Evolutionary conservation across 1,284 basidiomycete species (phyloP).

Genomic region (Trichosporon sp.): DNA sequence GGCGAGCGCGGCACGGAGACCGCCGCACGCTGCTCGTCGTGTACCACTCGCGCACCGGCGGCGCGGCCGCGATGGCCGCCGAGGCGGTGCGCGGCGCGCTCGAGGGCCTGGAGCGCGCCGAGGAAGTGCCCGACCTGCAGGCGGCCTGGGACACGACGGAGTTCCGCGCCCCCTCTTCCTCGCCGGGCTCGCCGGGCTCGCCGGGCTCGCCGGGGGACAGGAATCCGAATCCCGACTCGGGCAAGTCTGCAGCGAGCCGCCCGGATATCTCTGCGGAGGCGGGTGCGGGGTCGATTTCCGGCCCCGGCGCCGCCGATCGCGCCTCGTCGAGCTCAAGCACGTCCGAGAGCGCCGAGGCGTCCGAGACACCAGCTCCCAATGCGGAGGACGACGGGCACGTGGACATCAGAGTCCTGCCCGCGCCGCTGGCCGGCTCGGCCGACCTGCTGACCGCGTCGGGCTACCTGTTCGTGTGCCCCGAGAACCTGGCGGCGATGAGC

Average conservation of each 20-base stretch:
- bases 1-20: neutral
- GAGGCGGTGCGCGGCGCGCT: conserved; percentile 14
- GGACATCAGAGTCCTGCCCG: conserved; percentile 1
- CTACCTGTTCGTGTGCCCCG: conserved; percentile 20
- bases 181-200: too few relatives aligned
- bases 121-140: neutral
- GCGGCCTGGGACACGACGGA: neutral
- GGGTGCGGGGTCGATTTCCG: neutral
- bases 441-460: conserved; percentile 13
- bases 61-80: conserved; percentile 16
- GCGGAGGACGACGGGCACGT: neutral
- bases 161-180: neutral
- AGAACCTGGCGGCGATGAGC: conserved; percentile 19
- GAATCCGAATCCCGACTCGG: neutral
- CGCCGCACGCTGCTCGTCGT: conserved; percentile 22
- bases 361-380: too few relatives aligned
- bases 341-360: too few relatives aligned
- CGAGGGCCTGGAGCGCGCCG: conserved; percentile 1
- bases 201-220: too few relatives aligned
- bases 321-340: neutral
- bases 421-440: conserved; percentile 9
- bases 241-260: neutral
- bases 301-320: neutral
- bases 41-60: conserved; percentile 21
- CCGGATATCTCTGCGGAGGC: neutral